A percentile compares a stretch with the other conserved stretches of the same genome.
Conservation (phyloP, 2,329 filamentous ascomycete species). For the Alternaria incomplexa region DNA sequence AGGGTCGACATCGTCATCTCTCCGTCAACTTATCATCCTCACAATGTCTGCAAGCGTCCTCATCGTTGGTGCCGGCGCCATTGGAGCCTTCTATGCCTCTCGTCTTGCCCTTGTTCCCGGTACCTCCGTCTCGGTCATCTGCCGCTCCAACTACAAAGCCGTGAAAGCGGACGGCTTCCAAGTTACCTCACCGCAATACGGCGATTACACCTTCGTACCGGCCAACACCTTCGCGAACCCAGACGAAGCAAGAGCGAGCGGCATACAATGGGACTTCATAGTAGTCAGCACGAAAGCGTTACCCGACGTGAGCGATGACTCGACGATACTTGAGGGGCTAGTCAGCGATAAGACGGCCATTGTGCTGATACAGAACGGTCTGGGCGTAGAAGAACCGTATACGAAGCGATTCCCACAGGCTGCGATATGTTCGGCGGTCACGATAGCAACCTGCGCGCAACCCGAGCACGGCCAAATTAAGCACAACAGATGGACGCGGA, state of each 20-base stretch:
- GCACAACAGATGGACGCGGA: conserved; percentile 76
- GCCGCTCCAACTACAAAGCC: conserved; percentile 73
- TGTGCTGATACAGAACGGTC: conserved; percentile 73
- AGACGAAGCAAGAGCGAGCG: conserved; percentile 58
- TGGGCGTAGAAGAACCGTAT: conserved; percentile 74
- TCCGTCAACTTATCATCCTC: neutral
- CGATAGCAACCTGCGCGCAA: conserved; percentile 72
- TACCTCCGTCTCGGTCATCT: conserved; percentile 71
- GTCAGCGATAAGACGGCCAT: conserved; percentile 62
- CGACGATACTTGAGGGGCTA: conserved; percentile 65
- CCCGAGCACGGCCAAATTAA: conserved; percentile 66
- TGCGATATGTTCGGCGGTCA: conserved; percentile 71
- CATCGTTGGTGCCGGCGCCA: conserved; percentile 73
- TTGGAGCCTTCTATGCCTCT: conserved; percentile 75
- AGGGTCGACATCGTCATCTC: neutral
- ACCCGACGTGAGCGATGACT: conserved; percentile 69
- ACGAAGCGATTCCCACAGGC: conserved; percentile 64
- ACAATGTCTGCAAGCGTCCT: conserved; percentile 60
- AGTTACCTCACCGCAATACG: conserved; percentile 70
- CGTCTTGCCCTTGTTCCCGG: conserved; percentile 65
- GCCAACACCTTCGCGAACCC: conserved; percentile 67
- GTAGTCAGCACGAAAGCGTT: conserved; percentile 75
- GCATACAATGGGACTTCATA: conserved; percentile 67
- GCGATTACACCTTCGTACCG: conserved; percentile 69
- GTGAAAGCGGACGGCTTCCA: conserved; percentile 67